Evolutionary conservation across 164 flowering plant species (phyloP), one percentile per base, ranked within the genome.

Genomic region (Kalanchoe fedtschenkoi): DNA sequence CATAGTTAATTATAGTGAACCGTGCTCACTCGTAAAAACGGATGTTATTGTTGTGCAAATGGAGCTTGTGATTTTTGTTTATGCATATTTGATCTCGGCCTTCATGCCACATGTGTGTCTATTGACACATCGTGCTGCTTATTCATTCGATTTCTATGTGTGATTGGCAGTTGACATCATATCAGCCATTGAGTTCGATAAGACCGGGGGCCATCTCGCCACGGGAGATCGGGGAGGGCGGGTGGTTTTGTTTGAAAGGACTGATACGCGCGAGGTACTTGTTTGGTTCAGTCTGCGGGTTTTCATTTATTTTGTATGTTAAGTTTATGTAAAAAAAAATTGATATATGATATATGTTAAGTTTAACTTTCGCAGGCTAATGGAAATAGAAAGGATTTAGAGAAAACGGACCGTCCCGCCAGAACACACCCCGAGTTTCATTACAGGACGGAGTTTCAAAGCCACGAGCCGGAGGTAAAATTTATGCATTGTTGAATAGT

Each of bases 181-280:
- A 62, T 93, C 98, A 47, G 96, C 98, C 19, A 88, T 90, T 72
- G 98, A 93, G 78, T 93, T 93, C 70, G 98, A 93, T 77, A 93
- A 83, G 82, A 72, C 78, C 77, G 98, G 98, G 46, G 92, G 85
- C 60, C 96, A 93, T 72, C 91, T 93, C 71, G 98, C 98, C 53
- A 88, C 97, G 68, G 98, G 98, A 70, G 97, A 93, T 66, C 93
- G 98, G 69, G 98, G 98, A 61, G 98, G 98, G 19, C 81, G 96
- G 55, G 96, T 88, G 61, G 97, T 93, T 56, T 79, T 93, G 67
- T 93, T 93, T 79, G 99, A 93, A 72, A 80, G 95, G 72, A 90
- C 97, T 34, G 97, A 90, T 71, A 70, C 74, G 51, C 85, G 79
- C 63, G 92, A 88, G 76, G 96, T 87, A 38, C 7, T 80, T 71